Evolutionary conservation across 2,329 filamentous ascomycete genomes (phyloP).

Genomic region (Cladosporium sp.): DNA sequence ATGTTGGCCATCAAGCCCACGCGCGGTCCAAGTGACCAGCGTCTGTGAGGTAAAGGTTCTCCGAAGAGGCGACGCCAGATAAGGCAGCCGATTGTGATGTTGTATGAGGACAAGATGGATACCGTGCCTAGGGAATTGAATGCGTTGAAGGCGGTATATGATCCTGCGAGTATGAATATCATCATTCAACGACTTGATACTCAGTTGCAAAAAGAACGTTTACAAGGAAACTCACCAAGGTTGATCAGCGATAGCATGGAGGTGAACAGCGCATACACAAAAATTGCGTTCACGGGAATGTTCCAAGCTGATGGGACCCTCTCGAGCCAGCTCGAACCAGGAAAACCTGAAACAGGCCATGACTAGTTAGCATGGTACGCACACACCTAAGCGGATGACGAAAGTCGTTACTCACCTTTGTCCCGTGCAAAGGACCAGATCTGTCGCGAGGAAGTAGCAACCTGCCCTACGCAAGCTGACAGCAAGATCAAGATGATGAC

Average conservation of each 20-base stretch:
- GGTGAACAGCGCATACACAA: conserved; percentile 9
- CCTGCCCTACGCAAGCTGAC: conserved; percentile 6
- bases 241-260: conserved; percentile 13
- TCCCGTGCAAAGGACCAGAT: conserved; percentile 16
- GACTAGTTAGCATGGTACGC: conserved; percentile 23
- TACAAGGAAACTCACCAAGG: neutral
- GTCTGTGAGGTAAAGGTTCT: conserved; percentile 11
- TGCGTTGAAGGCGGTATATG: conserved; percentile 9
- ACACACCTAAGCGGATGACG: too few relatives aligned
- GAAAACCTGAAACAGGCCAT: neutral
- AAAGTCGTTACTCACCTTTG: conserved; percentile 4
- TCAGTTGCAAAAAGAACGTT: neutral
- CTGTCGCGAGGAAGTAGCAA: conserved; percentile 16
- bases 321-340: neutral
- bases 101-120: conserved; percentile 20
- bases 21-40: conserved; percentile 21
- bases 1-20: conserved; percentile 14
- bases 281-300: conserved; percentile 6
- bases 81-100: conserved; percentile 20
- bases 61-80: conserved; percentile 20
- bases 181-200: neutral
- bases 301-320: conserved; percentile 6
- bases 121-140: conserved; percentile 15
- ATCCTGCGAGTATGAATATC: neutral
- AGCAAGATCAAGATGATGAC: conserved; percentile 15